These are phyloP conservation scores for Fraxinus greggii DNA, from an alignment of 305 asterid species.

Conservation along the genomic window DNA sequence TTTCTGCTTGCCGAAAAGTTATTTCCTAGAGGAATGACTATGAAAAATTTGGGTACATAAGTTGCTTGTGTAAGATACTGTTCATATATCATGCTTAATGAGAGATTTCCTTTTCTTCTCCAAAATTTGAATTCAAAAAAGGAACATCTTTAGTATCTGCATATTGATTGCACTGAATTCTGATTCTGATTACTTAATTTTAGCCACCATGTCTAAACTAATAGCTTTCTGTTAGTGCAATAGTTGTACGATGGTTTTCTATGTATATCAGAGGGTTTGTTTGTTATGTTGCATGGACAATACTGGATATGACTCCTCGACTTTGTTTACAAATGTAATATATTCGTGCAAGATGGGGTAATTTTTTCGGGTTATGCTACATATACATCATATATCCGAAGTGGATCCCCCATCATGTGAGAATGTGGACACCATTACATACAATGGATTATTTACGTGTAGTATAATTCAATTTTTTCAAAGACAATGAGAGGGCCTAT, in stretches of 20 bases:
- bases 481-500: too few species aligned
- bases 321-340: not conserved
- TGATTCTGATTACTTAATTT: not conserved
- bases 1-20: conserved; percentile 73
- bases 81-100: not conserved
- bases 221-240: not conserved
- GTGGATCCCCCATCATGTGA: too few species aligned
- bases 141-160: not conserved
- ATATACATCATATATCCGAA: too few species aligned
- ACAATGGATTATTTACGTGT: too few species aligned
- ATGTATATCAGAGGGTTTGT: not conserved
- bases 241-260: not conserved
- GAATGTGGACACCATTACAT: too few species aligned
- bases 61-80: conserved; percentile 18
- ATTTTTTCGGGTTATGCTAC: too few species aligned
- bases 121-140: not conserved
- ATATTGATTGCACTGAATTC: not conserved
- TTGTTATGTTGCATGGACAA: not conserved
- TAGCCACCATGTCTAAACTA: not conserved
- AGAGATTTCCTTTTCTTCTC: not conserved
- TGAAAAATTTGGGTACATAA: conserved; percentile 35
- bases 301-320: not conserved
- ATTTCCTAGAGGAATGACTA: conserved; percentile 54
- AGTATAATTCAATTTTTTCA: too few species aligned
- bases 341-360: too few species aligned